These are phyloP conservation scores for Boletus tomentosulus DNA, from an alignment of 768 basidiomycete genomes.

Conservation along the genomic window DNA sequence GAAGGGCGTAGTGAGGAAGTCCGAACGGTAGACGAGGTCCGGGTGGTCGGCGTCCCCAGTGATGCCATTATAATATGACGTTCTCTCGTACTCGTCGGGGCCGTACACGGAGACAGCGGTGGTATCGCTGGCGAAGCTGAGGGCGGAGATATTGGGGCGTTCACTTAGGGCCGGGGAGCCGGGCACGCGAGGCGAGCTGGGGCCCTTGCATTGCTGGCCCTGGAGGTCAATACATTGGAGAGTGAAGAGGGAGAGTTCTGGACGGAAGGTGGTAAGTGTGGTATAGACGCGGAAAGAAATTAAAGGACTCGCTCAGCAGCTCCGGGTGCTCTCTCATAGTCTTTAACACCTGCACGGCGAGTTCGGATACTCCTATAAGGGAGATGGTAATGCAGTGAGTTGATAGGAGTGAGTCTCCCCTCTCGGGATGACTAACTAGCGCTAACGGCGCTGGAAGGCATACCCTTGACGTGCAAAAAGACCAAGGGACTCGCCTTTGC, in stretches of 20 bases:
- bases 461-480: no score
- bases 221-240: not conserved
- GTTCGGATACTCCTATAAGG: no score
- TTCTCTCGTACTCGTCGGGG: not conserved
- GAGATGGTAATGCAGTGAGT: no score
- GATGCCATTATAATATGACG: not conserved
- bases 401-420: no score
- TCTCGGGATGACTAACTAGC: no score
- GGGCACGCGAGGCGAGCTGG: not conserved
- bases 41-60: not conserved
- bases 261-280: not conserved
- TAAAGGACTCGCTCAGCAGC: not conserved
- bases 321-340: not conserved
- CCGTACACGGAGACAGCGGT: not conserved
- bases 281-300: not conserved
- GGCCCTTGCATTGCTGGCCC: not conserved
- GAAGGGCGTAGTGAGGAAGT: constrained; percentile 21
- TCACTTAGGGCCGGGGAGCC: not conserved
- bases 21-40: not conserved
- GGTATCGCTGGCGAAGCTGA: not conserved
- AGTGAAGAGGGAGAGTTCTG: not conserved
- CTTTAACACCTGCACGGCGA: no score
- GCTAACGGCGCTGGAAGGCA: no score
- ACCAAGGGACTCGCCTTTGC: not conserved
- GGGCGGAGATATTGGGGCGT: not conserved